A percentile compares a stretch with the other conserved stretches of the same genome.
Conservation (phyloP, 1,284 basidiomycete genomes). For the Grifola frondosa region DNA sequence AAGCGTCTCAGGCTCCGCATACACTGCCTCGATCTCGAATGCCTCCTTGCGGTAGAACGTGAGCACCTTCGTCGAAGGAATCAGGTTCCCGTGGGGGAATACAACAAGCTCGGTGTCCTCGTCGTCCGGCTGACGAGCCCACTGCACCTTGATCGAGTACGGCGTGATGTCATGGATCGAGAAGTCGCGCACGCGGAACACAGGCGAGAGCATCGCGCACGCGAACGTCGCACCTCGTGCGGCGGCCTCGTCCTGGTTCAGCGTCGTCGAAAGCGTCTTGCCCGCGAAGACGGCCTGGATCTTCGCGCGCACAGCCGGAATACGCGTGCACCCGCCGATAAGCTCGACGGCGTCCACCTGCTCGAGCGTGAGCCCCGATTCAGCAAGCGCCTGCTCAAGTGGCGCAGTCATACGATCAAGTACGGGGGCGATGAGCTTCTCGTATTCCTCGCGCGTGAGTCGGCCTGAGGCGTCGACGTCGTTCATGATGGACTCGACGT, state of each 20-base stretch:
- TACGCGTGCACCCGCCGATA: slow-evolving; percentile 67
- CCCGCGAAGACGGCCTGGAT: slow-evolving; percentile 63
- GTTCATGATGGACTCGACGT: slow-evolving; percentile 92
- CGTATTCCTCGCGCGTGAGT: slow-evolving; percentile 59
- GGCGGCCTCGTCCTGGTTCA: slow-evolving; percentile 95
- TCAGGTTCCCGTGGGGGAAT: slow-evolving; percentile 78
- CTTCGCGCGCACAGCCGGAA: slow-evolving; percentile 67
- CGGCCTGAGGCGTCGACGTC: slow-evolving; percentile 74
- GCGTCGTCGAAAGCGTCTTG: slow-evolving; percentile 80
- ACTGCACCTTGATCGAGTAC: slow-evolving; percentile 87
- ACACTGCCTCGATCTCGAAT: slow-evolving; percentile 85
- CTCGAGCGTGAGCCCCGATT: slow-evolving; percentile 57
- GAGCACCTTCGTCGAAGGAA: slow-evolving; percentile 91
- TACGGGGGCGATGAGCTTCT: slow-evolving; percentile 53
- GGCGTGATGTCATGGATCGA: slow-evolving; percentile 78
- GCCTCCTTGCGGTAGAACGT: slow-evolving; percentile 89
- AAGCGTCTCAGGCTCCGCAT: slow-evolving; percentile 67
- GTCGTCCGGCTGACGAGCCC: slow-evolving; percentile 74
- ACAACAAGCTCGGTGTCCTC: slow-evolving; percentile 89
- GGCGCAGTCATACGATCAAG: slow-evolving; percentile 56
- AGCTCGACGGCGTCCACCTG: slow-evolving; percentile 69
- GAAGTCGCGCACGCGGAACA: slow-evolving; percentile 95
- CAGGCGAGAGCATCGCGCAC: slow-evolving; percentile 91
- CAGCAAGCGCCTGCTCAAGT: slow-evolving; percentile 53
- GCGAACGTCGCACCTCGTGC: slow-evolving; percentile 93